Conservation (phyloP, 345 rosid species). For the Reutealis trisperma region DNA sequence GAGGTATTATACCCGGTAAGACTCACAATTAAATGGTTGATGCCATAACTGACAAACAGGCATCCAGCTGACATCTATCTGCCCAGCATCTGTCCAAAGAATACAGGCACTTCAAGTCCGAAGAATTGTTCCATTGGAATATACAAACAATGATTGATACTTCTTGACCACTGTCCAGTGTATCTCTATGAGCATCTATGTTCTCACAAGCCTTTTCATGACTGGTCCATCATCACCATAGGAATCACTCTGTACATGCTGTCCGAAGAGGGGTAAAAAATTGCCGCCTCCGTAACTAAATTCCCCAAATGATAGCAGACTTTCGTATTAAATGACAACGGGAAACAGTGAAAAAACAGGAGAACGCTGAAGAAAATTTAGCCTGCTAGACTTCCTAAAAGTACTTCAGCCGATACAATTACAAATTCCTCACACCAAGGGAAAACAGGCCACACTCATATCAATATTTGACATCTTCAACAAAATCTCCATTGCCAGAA, state of each 20-base stretch:
- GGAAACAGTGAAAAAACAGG: constrained; percentile 12
- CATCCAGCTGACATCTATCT: background rate
- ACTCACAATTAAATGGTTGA: constrained; percentile 9
- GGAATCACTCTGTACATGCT: constrained; percentile 46
- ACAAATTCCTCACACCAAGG: constrained; percentile 34
- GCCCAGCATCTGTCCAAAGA: background rate
- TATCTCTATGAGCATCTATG: background rate
- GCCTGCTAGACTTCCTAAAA: constrained; percentile 29
- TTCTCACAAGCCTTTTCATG: background rate
- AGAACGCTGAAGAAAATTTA: constrained; percentile 22
- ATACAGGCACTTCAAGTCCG: background rate
- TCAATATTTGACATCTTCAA: constrained; percentile 9
- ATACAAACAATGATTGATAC: constrained; percentile 13
- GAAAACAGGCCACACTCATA: constrained; percentile 27
- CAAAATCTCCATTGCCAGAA: constrained; percentile 13
- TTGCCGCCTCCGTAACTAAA: constrained; percentile 23
- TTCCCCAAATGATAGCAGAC: constrained; percentile 20
- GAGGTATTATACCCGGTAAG: constrained; percentile 16
- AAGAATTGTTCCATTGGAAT: background rate
- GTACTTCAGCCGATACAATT: constrained; percentile 33
- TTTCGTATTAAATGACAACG: constrained; percentile 17
- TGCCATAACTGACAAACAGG: constrained; percentile 6
- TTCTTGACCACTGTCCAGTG: constrained; percentile 2
- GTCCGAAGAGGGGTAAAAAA: constrained; percentile 19
- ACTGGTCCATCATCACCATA: constrained; percentile 18